Percentiles rank a stretch among this genome's conserved stretches.
These are phyloP conservation scores for Rhytidiadelphus loreus DNA, from an alignment of 225 moss, liverwort and hornwort species.

Conservation along the genomic window DNA sequence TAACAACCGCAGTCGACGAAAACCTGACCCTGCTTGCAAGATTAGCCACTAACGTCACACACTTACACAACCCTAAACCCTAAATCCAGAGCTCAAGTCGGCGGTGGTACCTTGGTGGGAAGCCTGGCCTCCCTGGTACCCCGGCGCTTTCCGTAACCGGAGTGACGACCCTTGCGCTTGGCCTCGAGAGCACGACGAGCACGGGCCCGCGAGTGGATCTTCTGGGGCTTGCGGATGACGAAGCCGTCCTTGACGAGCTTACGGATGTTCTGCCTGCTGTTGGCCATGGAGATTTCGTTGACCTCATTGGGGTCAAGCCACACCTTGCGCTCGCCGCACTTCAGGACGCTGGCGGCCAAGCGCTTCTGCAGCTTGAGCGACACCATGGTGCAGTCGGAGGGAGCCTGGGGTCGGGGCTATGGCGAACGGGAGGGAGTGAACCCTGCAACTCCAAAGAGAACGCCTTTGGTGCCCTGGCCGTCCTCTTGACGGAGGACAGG, in stretches of 20 bases:
- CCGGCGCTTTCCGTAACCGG: slow-evolving; percentile 65
- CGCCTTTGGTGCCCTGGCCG: too few relatives aligned
- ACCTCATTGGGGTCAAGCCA: slow-evolving; percentile 93
- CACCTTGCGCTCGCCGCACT: slow-evolving; percentile 92
- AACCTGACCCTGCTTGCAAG: not conserved
- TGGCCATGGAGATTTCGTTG: slow-evolving; percentile 95
- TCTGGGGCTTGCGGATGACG: slow-evolving; percentile 70
- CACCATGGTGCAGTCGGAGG: slow-evolving; percentile 36
- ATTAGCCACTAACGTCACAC: not conserved
- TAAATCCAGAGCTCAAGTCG: not conserved
- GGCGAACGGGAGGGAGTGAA: too few relatives aligned
- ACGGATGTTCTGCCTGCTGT: slow-evolving; percentile 74
- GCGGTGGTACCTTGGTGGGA: slow-evolving; percentile 52
- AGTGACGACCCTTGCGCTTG: slow-evolving; percentile 70
- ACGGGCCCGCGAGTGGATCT: slow-evolving; percentile 70
- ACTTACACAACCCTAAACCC: not conserved
- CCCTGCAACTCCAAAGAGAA: too few relatives aligned
- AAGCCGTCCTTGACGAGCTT: slow-evolving; percentile 78
- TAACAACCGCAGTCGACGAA: not conserved
- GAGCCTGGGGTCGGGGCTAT: not conserved
- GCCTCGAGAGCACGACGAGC: slow-evolving; percentile 70
- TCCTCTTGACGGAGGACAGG: too few relatives aligned
- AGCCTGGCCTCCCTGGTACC: slow-evolving; percentile 70
- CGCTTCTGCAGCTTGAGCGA: slow-evolving; percentile 97
- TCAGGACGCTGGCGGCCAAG: slow-evolving; percentile 78